A percentile compares a stretch with the other conserved stretches of the same genome.
Conservation (phyloP, 805 yeast species). For the Candida anglica region DNA sequence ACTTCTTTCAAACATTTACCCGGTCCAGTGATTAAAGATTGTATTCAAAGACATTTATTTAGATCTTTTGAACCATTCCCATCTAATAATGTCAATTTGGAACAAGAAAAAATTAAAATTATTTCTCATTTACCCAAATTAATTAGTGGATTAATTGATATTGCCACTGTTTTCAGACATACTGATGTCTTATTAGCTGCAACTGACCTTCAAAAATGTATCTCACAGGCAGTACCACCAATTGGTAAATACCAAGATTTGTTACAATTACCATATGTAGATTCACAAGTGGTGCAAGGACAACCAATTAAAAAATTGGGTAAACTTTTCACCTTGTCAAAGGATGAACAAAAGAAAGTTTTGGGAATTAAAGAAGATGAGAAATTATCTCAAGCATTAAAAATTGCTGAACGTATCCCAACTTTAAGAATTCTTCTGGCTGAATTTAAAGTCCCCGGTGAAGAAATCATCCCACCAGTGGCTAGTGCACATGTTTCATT, state of each 20-base stretch:
- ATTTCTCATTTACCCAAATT: conserved; percentile 64
- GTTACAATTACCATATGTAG: conserved; percentile 78
- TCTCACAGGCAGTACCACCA: conserved; percentile 71
- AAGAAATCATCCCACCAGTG: conserved; percentile 55
- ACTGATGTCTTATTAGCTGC: conserved; percentile 59
- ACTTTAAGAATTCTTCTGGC: conserved; percentile 62
- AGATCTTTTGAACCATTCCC: conserved; percentile 39
- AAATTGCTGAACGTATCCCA: conserved; percentile 65
- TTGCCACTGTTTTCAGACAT: conserved; percentile 76
- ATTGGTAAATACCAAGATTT: conserved; percentile 55
- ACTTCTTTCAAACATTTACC: conserved; percentile 34
- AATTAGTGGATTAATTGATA: conserved; percentile 70
- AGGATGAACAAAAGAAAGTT: conserved; percentile 49
- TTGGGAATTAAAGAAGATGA: conserved; percentile 50
- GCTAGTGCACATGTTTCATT: conserved; percentile 72
- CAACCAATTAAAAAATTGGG: conserved; percentile 60
- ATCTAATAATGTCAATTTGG: conserved; percentile 15
- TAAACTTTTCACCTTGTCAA: conserved; percentile 58
- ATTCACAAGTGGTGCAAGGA: conserved; percentile 38
- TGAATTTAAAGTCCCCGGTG: conserved; percentile 85
- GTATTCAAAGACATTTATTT: conserved; percentile 56
- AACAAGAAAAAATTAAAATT: conserved; percentile 46
- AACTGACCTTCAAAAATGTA: conserved; percentile 62
- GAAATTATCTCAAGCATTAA: conserved; percentile 45
- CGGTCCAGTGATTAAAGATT: conserved; percentile 42